phyloP scores from a whole-genome alignment of 73 alveolate genomes.

The Urostyla sp. region DNA sequence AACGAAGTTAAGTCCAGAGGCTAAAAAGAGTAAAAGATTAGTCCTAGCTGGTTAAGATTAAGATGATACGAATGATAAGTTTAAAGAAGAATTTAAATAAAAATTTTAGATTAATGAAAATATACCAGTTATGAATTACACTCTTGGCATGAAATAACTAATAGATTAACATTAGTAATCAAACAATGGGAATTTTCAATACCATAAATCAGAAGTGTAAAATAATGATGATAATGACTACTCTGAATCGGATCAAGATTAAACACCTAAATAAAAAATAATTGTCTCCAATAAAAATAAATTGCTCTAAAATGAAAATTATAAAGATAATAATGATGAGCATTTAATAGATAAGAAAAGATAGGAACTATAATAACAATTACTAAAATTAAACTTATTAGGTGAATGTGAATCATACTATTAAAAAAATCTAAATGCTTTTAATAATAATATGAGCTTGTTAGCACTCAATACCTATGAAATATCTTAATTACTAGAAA shows the following conservation, averaged over 20 bases:
- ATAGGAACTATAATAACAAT: conserved; percentile 16
- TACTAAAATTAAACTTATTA: conserved; percentile 3
- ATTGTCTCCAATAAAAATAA: conserved; percentile 1
- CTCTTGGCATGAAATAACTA: conserved; percentile 39
- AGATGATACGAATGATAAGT: background rate
- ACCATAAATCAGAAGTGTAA: too few species aligned
- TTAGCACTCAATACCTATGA: conserved; percentile 56
- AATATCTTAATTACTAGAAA: conserved; percentile 14
- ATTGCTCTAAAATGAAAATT: background rate
- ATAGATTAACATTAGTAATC: too few species aligned
- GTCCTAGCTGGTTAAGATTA: background rate
- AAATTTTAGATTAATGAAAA: background rate
- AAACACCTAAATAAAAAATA: background rate
- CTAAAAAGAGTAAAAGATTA: background rate
- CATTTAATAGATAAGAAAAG: background rate
- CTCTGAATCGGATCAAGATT: background rate
- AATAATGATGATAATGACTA: too few species aligned
- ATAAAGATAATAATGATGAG: background rate
- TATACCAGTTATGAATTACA: conserved; percentile 28
- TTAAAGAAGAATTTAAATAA: background rate
- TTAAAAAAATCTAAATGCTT: conserved; percentile 11
- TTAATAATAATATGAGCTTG: conserved; percentile 54
- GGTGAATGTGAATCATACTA: conserved; percentile 33
- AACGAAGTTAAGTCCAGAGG: conserved; percentile 5
- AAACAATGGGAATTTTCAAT: too few species aligned